Evolutionary conservation across 768 basidiomycete genomes (phyloP).

Genomic region (Kondoa malvinella): DNA sequence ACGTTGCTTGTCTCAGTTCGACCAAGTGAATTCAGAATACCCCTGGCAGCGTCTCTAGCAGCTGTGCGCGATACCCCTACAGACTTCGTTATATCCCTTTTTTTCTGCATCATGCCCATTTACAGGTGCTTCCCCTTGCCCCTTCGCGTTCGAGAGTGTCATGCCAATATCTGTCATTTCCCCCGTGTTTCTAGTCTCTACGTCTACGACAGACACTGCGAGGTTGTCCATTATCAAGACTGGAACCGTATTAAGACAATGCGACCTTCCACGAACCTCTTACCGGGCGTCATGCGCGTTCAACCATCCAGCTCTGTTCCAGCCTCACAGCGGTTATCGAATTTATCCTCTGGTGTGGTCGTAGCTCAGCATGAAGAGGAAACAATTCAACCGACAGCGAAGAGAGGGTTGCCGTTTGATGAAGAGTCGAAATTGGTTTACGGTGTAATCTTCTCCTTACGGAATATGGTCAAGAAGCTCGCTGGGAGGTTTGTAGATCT

Average conservation of each 20-base stretch:
- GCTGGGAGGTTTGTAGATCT: constrained; percentile 51
- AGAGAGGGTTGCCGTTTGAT: constrained; percentile 65
- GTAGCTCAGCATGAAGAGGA: neutral
- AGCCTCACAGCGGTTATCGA: neutral
- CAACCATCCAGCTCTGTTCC: constrained; percentile 34
- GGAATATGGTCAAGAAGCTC: constrained; percentile 89
- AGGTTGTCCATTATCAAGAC: constrained; percentile 86
- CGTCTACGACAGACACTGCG: constrained; percentile 85
- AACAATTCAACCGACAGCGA: constrained; percentile 27
- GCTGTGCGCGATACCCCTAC: neutral
- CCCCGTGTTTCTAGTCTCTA: constrained; percentile 40
- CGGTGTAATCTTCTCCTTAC: constrained; percentile 73
- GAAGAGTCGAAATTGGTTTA: constrained; percentile 96
- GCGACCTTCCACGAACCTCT: constrained; percentile 52
- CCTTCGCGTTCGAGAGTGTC: neutral
- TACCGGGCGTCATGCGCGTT: constrained; percentile 62
- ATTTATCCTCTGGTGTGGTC: neutral
- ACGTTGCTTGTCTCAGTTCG: neutral
- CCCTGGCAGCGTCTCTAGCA: neutral
- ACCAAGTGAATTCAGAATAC: no score
- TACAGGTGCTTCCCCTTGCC: neutral
- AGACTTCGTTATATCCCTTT: neutral
- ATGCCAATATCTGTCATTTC: neutral
- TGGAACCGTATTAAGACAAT: constrained; percentile 69
- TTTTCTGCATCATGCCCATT: neutral